Percentiles rank a stretch among this genome's conserved stretches.
phyloP scores from a whole-genome alignment of 192 early-diverging fungal genomes.

The Gryganskiella cystojenkinii region DNA sequence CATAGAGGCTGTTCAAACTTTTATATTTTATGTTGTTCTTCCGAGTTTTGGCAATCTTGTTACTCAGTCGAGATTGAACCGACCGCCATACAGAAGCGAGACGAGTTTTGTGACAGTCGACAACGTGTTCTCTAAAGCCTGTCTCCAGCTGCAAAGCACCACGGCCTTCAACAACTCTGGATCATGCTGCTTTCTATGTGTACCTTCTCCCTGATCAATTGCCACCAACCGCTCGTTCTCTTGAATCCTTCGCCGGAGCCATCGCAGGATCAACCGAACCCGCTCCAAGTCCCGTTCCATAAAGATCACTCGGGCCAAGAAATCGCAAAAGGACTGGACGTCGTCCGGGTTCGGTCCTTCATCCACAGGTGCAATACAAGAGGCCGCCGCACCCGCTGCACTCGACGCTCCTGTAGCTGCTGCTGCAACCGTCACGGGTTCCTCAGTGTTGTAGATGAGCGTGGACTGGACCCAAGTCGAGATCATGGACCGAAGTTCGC shows the following conservation, averaged over 20 bases:
- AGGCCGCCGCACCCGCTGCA: no score
- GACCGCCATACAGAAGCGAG: constrained; percentile 15
- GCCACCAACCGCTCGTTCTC: constrained; percentile 17
- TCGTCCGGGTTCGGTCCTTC: constrained; percentile 49
- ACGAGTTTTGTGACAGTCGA: constrained; percentile 1
- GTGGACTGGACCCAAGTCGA: constrained; percentile 36
- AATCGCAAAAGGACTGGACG: constrained; percentile 36
- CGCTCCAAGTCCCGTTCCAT: constrained; percentile 48
- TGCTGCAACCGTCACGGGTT: background rate
- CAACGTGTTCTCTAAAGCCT: constrained; percentile 7
- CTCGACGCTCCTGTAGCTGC: background rate
- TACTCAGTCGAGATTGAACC: constrained; percentile 14
- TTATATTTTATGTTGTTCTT: background rate
- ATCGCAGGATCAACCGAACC: constrained; percentile 26
- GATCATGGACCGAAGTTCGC: constrained; percentile 20
- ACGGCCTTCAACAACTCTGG: background rate
- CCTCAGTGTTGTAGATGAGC: constrained; percentile 9
- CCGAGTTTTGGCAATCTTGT: background rate
- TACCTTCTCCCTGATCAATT: background rate
- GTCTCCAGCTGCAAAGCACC: constrained; percentile 19
- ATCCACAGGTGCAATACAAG: constrained; percentile 32
- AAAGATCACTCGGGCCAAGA: constrained; percentile 27
- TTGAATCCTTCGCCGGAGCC: constrained; percentile 15
- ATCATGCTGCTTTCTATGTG: background rate
- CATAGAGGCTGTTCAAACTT: background rate